Base-by-base conservation (phyloP, 106 monocot genomes). In the Platanthera zijinensis region DNA sequence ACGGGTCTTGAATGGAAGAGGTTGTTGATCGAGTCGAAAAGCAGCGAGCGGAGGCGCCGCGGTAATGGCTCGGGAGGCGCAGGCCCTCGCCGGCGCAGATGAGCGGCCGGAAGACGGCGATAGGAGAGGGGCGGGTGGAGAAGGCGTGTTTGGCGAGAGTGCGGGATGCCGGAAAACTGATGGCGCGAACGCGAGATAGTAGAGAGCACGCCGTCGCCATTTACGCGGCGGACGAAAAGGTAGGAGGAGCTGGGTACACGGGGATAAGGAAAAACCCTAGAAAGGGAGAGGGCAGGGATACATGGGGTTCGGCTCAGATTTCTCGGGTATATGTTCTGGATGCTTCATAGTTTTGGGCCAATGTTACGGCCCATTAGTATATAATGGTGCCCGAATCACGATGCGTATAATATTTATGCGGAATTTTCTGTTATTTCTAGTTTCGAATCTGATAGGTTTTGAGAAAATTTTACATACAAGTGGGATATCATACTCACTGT, bases 1-100 rank as follows among this genome's bases (percentile, higher is more conserved):
- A 85, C 47, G 92, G 88, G 59, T 96, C 95, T 50, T 90, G 85
- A 18, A 96, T 75, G 17, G 95, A 96, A 0, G 95, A 96, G 7
- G 88, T 87, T 7, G 92, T 89, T 50, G 88, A 80, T 51, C 88
- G 86, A 18, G 88, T 85, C 32, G 95, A 86, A 75, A 92, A 92
- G 83, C 84, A 85, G 7, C 88, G 75, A 7, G 22, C 14, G 17
- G 64, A 0, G 57, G 11, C 77, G 49, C 77, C 51, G 53, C 54
- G 21, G 21, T 79, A 48, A 57, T 71, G 56, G 61, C 75, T 82
- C 19, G 56, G 6, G 46, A 76, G 53, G 46, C 82, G 78, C 51
- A 78, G 66, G 53, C 77, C 74, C 30, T 82, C 48, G 62, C 50
- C 74, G 73, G 12, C 83, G 73, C 77, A 74, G 68, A 80, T 72